Base-by-base conservation (phyloP, 805 yeast genomes). In the Yarrowia sp. region DNA sequence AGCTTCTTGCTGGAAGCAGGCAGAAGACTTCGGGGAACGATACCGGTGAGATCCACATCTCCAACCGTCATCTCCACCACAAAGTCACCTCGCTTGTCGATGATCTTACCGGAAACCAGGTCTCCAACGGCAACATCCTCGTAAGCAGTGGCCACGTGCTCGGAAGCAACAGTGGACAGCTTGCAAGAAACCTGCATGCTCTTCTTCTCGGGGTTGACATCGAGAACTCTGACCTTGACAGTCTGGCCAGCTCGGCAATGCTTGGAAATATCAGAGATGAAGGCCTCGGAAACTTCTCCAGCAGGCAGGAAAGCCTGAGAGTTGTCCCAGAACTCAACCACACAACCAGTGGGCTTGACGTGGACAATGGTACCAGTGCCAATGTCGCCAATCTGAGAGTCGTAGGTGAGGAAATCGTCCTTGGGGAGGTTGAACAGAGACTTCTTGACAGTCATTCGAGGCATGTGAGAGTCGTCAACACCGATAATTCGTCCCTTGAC, bases 271-370 rank as follows among this genome's bases (percentile, higher is more conserved):
- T 85, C 84, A 61, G 80, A 81, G 43, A 92, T 95, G 74, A 83
- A 90, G 0, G 96, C 86, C 76, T 95, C 98, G 64, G 96, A 88
- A 71, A 95, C 89, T 78, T 95, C 98, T 64, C 87, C 80, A 68
- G 86, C 85, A 35, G 99, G 98, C 67, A 95, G 79, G 74, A 85
- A 92, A 0, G 92, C 99, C 69, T 81, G 84, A 47, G 90, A 74
- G 63, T 81, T 80, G 64, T 95, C 96, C 72, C 90, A 92, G 72
- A 95, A 92, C 14, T 92, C 84, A 7, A 95, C 85, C 48, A 92
- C 78, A 53, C 90, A 96, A 71, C 99, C 99, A 66, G 82, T 80
- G 66, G 87, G 86, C 57, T 84, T 84, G 70, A 93, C 83, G 38
- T 83, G 80, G 66, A 86, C 86, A 50, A 95, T 87, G 1, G 92